Percentiles rank a stretch among this genome's conserved stretches.
These are phyloP conservation scores for Nasturtium officinale DNA, from an alignment of 345 rosid species.

Conservation along the genomic window DNA sequence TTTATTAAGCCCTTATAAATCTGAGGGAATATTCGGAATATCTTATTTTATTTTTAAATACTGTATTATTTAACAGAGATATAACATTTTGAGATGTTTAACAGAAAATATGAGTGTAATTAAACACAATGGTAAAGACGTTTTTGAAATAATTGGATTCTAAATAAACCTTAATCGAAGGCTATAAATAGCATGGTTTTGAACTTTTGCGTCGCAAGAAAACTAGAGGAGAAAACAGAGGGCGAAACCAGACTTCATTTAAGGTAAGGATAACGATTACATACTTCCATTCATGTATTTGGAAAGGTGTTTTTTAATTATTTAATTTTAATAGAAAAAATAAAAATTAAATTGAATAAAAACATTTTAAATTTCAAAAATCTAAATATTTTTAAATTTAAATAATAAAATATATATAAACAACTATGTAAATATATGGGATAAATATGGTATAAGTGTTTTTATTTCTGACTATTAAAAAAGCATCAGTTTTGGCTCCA, in stretches of 20 bases:
- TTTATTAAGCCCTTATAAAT: not conserved
- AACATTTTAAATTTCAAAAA: no score
- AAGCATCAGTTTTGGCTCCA: not conserved
- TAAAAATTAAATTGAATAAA: no score
- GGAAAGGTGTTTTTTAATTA: no score
- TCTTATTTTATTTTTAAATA: not conserved
- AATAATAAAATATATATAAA: no score
- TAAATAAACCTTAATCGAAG: not conserved
- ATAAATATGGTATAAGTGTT: no score
- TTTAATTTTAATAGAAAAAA: no score
- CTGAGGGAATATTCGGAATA: conserved; percentile 33
- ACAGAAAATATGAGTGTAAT: no score
- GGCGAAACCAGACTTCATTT: not conserved
- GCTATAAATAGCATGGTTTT: not conserved
- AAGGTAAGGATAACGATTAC: not conserved
- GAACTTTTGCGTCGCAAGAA: not conserved
- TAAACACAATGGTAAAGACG: no score
- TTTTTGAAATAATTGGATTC: no score
- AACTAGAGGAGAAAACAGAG: conserved; percentile 13
- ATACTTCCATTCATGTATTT: not conserved
- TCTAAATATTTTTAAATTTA: no score
- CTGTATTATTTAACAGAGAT: not conserved
- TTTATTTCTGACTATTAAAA: not conserved
- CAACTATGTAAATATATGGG: no score
- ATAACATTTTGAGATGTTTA: not conserved